Conservation (phyloP, 768 basidiomycete species). For the Russula virescens region DNA sequence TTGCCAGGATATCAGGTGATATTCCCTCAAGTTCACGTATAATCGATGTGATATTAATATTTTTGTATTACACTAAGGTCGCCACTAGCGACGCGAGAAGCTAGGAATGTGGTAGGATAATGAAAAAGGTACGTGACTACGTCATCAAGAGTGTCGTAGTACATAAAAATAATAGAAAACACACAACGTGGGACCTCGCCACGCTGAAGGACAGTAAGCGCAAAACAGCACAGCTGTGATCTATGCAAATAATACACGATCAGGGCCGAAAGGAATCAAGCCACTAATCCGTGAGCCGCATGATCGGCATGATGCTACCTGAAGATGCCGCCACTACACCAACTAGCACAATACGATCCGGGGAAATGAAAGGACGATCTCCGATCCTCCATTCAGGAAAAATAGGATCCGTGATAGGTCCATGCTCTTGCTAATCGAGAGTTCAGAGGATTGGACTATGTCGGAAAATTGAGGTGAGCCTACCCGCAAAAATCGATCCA, state of each 20-base stretch:
- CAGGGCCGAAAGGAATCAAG: background rate
- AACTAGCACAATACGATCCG: constrained; percentile 11
- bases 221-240: too few species aligned
- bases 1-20: too few species aligned
- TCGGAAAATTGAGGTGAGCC: background rate
- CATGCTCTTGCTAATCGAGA: constrained; percentile 10
- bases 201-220: too few species aligned
- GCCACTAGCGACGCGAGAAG: too few species aligned
- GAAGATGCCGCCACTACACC: constrained; percentile 16
- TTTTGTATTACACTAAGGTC: too few species aligned
- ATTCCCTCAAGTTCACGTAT: too few species aligned
- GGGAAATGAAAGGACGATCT: constrained; percentile 6
- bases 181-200: too few species aligned
- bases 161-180: too few species aligned
- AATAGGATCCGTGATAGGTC: background rate
- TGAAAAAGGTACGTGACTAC: too few species aligned
- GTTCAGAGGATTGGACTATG: background rate
- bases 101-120: too few species aligned
- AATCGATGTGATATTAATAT: too few species aligned
- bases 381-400: constrained; percentile 15
- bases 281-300: constrained; percentile 3
- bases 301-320: constrained; percentile 19
- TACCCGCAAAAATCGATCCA: constrained; percentile 19
- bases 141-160: too few species aligned
- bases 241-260: background rate